phyloP scores from a whole-genome alignment of 1,284 basidiomycete genomes.

The Sutorius eximius region DNA sequence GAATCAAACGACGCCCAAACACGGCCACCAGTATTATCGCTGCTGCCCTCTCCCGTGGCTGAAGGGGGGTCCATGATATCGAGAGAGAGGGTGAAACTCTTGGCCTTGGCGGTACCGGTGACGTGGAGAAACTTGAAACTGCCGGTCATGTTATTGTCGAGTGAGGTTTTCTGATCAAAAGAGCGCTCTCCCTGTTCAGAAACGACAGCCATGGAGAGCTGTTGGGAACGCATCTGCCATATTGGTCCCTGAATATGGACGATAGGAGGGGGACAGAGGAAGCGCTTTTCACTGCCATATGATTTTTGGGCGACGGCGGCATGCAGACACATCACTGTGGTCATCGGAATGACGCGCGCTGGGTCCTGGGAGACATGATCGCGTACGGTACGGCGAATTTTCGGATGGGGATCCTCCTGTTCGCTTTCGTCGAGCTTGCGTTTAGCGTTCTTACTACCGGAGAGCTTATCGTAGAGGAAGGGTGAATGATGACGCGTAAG shows the following conservation, averaged over 20 bases:
- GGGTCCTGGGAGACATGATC: conserved; percentile 75
- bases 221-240: conserved; percentile 76
- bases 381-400: conserved; percentile 78
- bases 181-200: conserved; percentile 81
- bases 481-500: conserved; percentile 32
- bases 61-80: conserved; percentile 73
- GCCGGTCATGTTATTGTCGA: conserved; percentile 79
- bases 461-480: conserved; percentile 31
- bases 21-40: conserved; percentile 58
- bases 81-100: conserved; percentile 84
- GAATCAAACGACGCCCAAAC: conserved; percentile 92
- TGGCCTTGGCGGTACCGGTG: conserved; percentile 84
- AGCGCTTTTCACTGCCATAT: conserved; percentile 89
- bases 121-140: conserved; percentile 92
- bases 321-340: conserved; percentile 84
- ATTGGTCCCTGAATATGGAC: conserved; percentile 86
- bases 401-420: conserved; percentile 67
- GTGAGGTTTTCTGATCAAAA: conserved; percentile 76
- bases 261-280: conserved; percentile 85
- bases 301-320: conserved; percentile 91
- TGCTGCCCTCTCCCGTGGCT: conserved; percentile 48
- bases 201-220: conserved; percentile 82
- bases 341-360: conserved; percentile 76
- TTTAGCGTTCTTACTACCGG: conserved; percentile 47
- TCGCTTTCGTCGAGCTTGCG: conserved; percentile 73